Evolutionary conservation across 345 rosid genomes (phyloP), one percentile per base, ranked within the genome.

Genomic region (Eucalyptus decipiens): DNA sequence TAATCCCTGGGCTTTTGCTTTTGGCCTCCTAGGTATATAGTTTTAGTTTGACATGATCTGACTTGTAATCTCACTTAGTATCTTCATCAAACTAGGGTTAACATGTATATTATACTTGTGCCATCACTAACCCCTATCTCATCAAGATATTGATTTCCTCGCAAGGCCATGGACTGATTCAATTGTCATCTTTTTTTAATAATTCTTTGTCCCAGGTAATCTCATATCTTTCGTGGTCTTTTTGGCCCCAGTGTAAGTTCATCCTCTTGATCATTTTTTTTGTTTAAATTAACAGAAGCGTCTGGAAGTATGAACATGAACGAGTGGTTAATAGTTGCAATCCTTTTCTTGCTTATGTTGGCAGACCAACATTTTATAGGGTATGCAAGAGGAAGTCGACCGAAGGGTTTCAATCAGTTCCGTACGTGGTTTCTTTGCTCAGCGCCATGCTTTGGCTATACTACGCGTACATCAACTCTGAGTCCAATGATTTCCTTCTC

Each of bases 221-320:
- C 87, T 96, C 48, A 89, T 94, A 89, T 95, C 97, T 49, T 92
- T 92, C 67, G 88, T 91, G 85, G 95, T 93, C 89, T 95, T 92
- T 91, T 95, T 96, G 69, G 92, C 97, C 6, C 99, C 99, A 9
- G 87, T 93, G 99, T 95, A 92, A 95, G 99, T 92, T 21, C 10
- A 76, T 30, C 40, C 45, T 40, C 30, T 89, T 72, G 40, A n/a
- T 26, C 60, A 48, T 17, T 26, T 16, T 16, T 52, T 15, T 34
- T 86, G 43, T 32, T 52, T 52, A 19, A 11, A 18, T 52, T 34
- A 34, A 34, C 28, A 37, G 48, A 54, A 28, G 69, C 18, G 42
- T 34, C 28, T 86, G 58, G 87, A 50, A 48, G 54, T 34, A 86
- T 32, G 58, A 34, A 50, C 26, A 86, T 32, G 58, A 21, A 50